Conservation (phyloP, 192 early-diverging fungal genomes). For the Linnemannia zychae region DNA sequence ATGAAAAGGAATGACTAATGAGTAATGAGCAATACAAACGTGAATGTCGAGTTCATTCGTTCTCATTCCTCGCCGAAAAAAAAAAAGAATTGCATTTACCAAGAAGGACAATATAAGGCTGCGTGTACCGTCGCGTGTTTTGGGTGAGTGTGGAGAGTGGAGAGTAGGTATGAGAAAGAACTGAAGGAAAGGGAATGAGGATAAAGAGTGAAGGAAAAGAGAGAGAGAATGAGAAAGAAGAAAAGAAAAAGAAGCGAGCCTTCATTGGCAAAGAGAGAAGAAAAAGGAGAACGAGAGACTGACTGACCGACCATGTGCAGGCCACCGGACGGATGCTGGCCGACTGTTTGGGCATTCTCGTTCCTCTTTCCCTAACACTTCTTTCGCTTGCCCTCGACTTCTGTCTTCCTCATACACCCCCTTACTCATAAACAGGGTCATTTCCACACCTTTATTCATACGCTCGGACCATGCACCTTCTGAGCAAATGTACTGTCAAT, state of each 20-base stretch:
- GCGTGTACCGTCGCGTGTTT: not conserved
- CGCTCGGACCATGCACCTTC: not conserved
- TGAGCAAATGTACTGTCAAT: not conserved
- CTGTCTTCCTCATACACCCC: not conserved
- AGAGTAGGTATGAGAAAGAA: not conserved
- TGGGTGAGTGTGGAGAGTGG: not conserved
- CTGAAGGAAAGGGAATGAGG: not conserved
- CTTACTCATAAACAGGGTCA: not conserved
- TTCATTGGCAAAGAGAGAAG: not conserved
- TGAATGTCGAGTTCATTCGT: not conserved
- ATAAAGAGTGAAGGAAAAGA: not conserved
- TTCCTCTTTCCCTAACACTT: not conserved
- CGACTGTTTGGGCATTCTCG: not conserved
- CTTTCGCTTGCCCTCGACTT: not conserved
- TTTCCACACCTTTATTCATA: not conserved
- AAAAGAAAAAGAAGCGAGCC: not conserved
- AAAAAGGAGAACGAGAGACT: not conserved
- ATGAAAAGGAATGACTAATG: not conserved
- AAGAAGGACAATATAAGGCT: not conserved
- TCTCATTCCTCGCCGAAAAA: not conserved
- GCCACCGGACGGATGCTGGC: not conserved
- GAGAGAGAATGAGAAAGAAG: not conserved
- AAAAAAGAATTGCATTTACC: not conserved
- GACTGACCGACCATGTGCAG: not conserved
- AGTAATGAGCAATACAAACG: not conserved